Evolutionary conservation across 352 stramenopile species (phyloP).

Genomic region (Pythium periplocum): DNA sequence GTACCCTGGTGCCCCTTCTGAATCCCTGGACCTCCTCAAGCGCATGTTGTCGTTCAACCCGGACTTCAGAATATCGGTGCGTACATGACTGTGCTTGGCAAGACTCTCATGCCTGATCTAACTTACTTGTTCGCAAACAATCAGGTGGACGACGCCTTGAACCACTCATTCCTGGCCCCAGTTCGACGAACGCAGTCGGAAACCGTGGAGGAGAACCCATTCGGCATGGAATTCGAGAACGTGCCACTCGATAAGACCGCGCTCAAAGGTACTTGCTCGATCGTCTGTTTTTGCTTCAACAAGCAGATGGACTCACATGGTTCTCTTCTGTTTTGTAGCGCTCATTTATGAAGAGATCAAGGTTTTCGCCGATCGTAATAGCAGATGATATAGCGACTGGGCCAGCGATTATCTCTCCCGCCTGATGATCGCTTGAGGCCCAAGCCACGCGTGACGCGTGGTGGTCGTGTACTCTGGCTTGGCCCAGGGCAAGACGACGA

Average conservation of each 20-base stretch:
- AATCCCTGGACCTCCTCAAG: constrained; percentile 84
- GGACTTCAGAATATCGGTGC: constrained; percentile 76
- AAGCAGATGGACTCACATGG: not conserved
- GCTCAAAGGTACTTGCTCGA: constrained; percentile 59
- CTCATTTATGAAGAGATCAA: constrained; percentile 88
- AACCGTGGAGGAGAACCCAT: constrained; percentile 65
- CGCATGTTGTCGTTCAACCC: constrained; percentile 78
- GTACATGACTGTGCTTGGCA: constrained; percentile 9
- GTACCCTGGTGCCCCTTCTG: constrained; percentile 72
- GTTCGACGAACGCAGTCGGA: constrained; percentile 73
- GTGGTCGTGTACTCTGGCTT: too few relatives aligned
- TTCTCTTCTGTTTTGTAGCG: constrained; percentile 23
- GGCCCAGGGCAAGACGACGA: too few relatives aligned
- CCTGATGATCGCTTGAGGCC: too few relatives aligned
- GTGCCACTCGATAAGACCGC: constrained; percentile 77
- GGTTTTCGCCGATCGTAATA: constrained; percentile 65
- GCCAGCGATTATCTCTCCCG: too few relatives aligned
- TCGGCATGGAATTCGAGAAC: constrained; percentile 89
- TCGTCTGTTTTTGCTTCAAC: constrained; percentile 1
- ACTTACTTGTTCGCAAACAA: not conserved
- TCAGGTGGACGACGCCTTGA: constrained; percentile 77
- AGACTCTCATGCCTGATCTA: not conserved
- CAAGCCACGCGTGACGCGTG: too few relatives aligned
- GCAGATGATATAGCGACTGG: constrained; percentile 33
- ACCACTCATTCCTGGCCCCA: constrained; percentile 78